Evolutionary conservation across 768 basidiomycete species (phyloP).

Genomic region (Psilocybe subaeruginosa): DNA sequence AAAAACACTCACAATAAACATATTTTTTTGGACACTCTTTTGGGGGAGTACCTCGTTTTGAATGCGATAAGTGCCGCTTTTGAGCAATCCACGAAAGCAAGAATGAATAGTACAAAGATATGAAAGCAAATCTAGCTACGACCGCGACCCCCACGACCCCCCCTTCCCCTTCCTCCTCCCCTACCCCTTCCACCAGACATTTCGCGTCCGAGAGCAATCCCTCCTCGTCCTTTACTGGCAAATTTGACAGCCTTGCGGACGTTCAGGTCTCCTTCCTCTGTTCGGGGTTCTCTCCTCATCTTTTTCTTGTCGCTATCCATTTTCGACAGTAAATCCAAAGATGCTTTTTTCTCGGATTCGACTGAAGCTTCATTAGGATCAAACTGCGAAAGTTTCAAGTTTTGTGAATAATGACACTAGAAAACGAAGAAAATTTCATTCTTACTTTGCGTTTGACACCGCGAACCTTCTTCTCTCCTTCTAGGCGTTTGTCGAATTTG

Average conservation of each 20-base stretch:
- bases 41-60: neutral
- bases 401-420: neutral
- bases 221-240: conserved; percentile 72
- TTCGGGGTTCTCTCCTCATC: conserved; percentile 46
- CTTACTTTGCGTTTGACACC: conserved; percentile 92
- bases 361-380: conserved; percentile 76
- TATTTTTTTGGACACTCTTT: neutral
- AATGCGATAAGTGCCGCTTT: neutral
- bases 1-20: conserved; percentile 19
- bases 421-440: neutral
- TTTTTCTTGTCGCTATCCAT: conserved; percentile 78
- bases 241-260: conserved; percentile 86
- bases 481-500: conserved; percentile 85
- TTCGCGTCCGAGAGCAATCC: conserved; percentile 56
- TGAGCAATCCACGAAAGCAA: neutral
- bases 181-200: conserved; percentile 34
- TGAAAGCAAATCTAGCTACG: neutral
- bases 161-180: conserved; percentile 26
- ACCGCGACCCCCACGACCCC: conserved; percentile 17
- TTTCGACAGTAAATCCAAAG: conserved; percentile 75
- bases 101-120: conserved; percentile 1
- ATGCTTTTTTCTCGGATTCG: conserved; percentile 68
- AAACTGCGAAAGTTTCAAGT: conserved; percentile 55
- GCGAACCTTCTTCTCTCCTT: conserved; percentile 87
- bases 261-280: conserved; percentile 69